A percentile compares a stretch with the other conserved stretches of the same genome.
phyloP scores from a whole-genome alignment of 108 stramenopile species.

The Conticribra weissflogii region DNA sequence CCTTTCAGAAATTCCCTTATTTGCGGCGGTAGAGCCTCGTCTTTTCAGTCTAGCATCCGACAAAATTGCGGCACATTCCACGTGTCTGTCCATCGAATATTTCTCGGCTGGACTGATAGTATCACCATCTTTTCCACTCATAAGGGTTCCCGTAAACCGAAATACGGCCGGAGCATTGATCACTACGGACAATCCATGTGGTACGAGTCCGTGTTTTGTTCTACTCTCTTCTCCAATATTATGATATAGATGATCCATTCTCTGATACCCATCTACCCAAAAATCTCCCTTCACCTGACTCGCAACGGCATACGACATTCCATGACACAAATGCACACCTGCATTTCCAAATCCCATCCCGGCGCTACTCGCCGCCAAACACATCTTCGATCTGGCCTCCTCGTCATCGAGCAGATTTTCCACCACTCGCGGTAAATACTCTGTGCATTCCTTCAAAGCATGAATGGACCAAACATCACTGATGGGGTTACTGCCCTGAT shows the following conservation, averaged over 20 bases:
- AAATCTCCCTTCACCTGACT: constrained; percentile 38
- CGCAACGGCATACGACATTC: constrained; percentile 62
- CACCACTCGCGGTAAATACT: constrained; percentile 41
- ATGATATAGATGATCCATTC: neutral
- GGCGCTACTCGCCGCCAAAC: constrained; percentile 58
- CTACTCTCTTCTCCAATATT: neutral
- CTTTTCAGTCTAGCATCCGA: constrained; percentile 24
- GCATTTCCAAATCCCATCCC: constrained; percentile 72
- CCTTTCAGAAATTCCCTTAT: constrained; percentile 13
- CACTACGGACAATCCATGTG: constrained; percentile 52
- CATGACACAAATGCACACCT: constrained; percentile 63
- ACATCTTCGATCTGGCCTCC: constrained; percentile 59
- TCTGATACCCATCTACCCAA: constrained; percentile 38
- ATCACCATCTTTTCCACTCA: constrained; percentile 15
- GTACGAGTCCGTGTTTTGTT: constrained; percentile 43
- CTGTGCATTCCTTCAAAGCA: constrained; percentile 44
- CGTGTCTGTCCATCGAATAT: constrained; percentile 46
- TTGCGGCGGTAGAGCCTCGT: neutral
- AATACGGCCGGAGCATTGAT: constrained; percentile 58
- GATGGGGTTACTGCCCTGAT: constrained; percentile 57
- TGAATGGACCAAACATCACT: constrained; percentile 57
- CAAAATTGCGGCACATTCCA: constrained; percentile 49
- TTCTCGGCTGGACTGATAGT: constrained; percentile 19
- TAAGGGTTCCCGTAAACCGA: constrained; percentile 41
- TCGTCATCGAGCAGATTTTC: constrained; percentile 37